phyloP scores from a whole-genome alignment of 352 stramenopile genomes.

The Pythium angustatum region DNA sequence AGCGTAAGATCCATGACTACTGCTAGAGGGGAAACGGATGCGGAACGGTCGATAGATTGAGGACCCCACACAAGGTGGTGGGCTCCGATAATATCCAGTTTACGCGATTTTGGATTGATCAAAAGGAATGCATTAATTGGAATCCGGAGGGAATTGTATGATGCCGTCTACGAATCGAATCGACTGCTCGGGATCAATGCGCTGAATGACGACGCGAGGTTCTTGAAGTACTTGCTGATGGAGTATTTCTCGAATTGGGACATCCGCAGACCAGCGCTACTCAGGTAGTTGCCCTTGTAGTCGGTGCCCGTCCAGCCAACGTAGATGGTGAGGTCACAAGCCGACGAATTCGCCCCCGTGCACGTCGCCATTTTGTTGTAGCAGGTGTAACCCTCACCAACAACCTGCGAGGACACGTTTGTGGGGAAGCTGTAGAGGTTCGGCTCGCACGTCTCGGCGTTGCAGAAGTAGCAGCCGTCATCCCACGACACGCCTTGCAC shows the following conservation, averaged over 20 bases:
- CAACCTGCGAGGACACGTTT: slow-evolving; percentile 52
- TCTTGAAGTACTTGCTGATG: slow-evolving; percentile 75
- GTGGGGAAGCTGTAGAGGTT: slow-evolving; percentile 63
- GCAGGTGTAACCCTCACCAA: slow-evolving; percentile 64
- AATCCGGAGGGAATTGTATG: background rate
- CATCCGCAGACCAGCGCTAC: slow-evolving; percentile 73
- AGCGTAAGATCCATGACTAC: slow-evolving; percentile 66
- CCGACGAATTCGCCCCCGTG: slow-evolving; percentile 38
- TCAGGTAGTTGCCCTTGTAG: slow-evolving; percentile 75
- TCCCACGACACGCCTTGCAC: slow-evolving; percentile 82
- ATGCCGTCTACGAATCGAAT: slow-evolving; percentile 35
- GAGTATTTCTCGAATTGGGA: slow-evolving; percentile 87
- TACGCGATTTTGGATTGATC: slow-evolving; percentile 1
- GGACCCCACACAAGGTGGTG: background rate
- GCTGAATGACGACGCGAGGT: slow-evolving; percentile 55
- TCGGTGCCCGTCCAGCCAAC: slow-evolving; percentile 82
- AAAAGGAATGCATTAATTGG: background rate
- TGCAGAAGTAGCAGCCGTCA: slow-evolving; percentile 80
- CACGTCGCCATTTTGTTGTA: slow-evolving; percentile 46
- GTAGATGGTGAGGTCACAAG: slow-evolving; percentile 75
- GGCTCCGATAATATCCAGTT: background rate
- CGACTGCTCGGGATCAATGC: slow-evolving; percentile 48
- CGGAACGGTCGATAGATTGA: background rate
- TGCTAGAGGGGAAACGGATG: slow-evolving; percentile 21
- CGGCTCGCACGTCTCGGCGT: slow-evolving; percentile 51